Conservation (phyloP, 139 green algal genomes). For the Tetradesmus obliquus region DNA sequence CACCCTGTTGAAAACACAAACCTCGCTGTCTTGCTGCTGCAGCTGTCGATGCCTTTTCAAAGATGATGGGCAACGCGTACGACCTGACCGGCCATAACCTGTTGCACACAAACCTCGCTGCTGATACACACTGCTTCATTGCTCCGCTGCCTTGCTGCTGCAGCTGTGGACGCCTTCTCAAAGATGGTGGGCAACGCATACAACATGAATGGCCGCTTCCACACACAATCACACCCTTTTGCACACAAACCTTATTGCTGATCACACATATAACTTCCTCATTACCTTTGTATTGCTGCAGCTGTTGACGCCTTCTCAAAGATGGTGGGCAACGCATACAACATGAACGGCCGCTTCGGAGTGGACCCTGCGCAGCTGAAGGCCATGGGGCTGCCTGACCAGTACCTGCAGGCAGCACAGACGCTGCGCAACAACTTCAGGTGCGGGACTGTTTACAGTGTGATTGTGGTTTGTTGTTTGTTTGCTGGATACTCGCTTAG, state of each 20-base stretch:
- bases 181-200: no score
- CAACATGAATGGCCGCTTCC: neutral
- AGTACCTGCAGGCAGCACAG: slow-evolving; percentile 11
- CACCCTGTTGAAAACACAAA: no score
- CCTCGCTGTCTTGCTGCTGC: no score
- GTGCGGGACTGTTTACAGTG: neutral
- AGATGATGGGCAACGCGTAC: no score
- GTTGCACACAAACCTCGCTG: neutral
- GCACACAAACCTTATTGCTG: neutral
- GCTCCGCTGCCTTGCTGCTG: neutral
- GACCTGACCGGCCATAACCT: no score
- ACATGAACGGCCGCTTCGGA: slow-evolving; percentile 15
- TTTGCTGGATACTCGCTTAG: neutral
- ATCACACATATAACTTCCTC: neutral
- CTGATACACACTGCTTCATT: neutral
- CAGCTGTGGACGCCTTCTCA: neutral
- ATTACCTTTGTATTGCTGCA: neutral
- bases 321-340: neutral
- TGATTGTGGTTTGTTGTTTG: no score
- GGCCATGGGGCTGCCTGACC: neutral
- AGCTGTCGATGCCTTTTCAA: no score
- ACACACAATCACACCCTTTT: no score
- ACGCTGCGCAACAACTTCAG: neutral
- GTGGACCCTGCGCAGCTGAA: neutral
- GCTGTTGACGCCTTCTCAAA: neutral